Conservation (phyloP, 805 yeast genomes). For the Candida fluviatilis region DNA sequence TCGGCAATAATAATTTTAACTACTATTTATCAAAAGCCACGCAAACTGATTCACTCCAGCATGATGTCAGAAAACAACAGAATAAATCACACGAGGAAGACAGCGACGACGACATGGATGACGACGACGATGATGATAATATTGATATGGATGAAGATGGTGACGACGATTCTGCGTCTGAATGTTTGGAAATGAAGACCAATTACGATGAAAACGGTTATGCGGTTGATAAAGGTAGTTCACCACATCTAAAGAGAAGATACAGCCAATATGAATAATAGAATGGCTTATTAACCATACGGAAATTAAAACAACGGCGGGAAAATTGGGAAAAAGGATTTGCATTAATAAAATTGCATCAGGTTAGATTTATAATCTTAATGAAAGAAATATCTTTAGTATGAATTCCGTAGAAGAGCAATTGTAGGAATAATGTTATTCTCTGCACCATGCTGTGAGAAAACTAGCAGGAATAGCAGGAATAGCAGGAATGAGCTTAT, state of each 20-base stretch:
- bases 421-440: no score
- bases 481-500: no score
- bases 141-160: slow-evolving; percentile 4
- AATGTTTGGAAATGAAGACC: no score
- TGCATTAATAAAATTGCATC: neutral
- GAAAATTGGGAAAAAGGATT: neutral
- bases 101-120: slow-evolving; percentile 4
- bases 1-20: slow-evolving; percentile 12
- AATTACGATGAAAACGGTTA: slow-evolving; percentile 14
- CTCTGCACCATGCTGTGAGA: no score
- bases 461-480: no score
- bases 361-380: neutral
- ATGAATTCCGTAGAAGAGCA: no score
- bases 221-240: slow-evolving; percentile 22
- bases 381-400: no score
- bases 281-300: no score
- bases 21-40: neutral
- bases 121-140: slow-evolving; percentile 4
- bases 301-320: no score
- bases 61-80: neutral
- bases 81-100: slow-evolving; percentile 5
- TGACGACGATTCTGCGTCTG: slow-evolving; percentile 8
- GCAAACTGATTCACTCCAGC: neutral
- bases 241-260: slow-evolving; percentile 24
- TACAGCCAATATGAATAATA: slow-evolving; percentile 5